Percentiles rank a stretch among this genome's conserved stretches.
These are phyloP conservation scores for Clohesyomyces aquaticus DNA, from an alignment of 495 filamentous ascomycete species.

Conservation along the genomic window DNA sequence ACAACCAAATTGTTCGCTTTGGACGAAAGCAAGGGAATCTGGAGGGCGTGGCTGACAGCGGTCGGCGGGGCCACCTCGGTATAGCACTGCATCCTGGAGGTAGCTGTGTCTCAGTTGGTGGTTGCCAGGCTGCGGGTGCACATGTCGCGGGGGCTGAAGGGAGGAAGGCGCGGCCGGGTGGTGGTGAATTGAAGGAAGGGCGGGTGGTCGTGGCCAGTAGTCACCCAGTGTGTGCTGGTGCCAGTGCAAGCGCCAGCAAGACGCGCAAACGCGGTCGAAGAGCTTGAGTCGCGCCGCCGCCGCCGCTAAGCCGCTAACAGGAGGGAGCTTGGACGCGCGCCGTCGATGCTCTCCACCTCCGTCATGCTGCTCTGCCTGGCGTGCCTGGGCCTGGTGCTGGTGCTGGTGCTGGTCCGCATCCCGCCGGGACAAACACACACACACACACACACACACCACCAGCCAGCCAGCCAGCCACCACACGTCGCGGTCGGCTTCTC, in stretches of 20 bases:
- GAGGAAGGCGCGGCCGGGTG: not conserved
- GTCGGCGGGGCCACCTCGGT: constrained; percentile 90
- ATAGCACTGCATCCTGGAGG: constrained; percentile 72
- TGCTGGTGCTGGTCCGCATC: too few species aligned
- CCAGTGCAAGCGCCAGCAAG: too few species aligned
- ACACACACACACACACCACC: not conserved
- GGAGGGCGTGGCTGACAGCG: constrained; percentile 86
- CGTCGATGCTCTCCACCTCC: constrained; percentile 1
- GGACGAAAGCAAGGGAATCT: constrained; percentile 73
- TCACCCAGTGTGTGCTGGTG: too few species aligned
- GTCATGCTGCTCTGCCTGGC: not conserved
- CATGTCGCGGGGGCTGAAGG: not conserved
- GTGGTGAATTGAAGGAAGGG: too few species aligned
- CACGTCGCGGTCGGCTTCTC: not conserved
- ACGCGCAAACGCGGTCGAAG: constrained; percentile 7
- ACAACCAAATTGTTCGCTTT: constrained; percentile 82
- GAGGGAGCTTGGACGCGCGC: constrained; percentile 8
- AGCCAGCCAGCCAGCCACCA: too few species aligned
- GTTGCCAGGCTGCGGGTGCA: not conserved
- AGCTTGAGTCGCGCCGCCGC: not conserved
- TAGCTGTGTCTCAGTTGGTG: too few species aligned
- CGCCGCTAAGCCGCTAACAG: not conserved
- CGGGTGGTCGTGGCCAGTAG: too few species aligned
- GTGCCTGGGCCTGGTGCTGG: too few species aligned
- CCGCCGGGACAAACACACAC: not conserved